Evolutionary conservation across 371 early-diverging fungal species (phyloP).

Genomic region (Mortierella sp.): DNA sequence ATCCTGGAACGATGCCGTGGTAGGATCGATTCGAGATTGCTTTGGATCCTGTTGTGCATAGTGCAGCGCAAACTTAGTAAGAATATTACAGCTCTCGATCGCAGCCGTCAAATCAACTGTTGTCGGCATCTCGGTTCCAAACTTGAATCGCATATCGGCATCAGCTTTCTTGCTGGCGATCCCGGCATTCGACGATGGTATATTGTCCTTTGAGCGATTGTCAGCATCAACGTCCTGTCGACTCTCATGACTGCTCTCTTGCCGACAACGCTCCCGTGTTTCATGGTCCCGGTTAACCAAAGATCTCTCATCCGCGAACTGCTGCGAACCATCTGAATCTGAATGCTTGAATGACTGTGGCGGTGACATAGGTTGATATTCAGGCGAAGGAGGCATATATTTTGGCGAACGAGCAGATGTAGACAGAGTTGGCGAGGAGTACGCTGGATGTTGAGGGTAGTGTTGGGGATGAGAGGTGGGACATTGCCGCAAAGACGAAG

Average conservation of each 20-base stretch:
- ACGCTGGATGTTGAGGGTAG: neutral
- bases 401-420: neutral
- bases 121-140: slow-evolving; percentile 47
- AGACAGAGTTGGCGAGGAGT: neutral
- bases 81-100: slow-evolving; percentile 36
- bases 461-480: neutral
- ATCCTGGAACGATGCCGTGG: neutral
- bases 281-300: too few relatives aligned
- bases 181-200: neutral
- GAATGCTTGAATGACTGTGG: too few relatives aligned
- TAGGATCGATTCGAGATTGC: neutral
- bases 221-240: too few relatives aligned
- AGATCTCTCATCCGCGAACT: too few relatives aligned
- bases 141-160: slow-evolving; percentile 13
- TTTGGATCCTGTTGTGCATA: slow-evolving; percentile 17
- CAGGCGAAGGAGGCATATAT: too few relatives aligned
- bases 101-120: slow-evolving; percentile 46
- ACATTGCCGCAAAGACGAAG: neutral
- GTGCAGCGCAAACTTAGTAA: slow-evolving; percentile 50
- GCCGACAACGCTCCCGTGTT: too few relatives aligned
- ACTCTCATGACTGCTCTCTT: too few relatives aligned
- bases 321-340: too few relatives aligned
- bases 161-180: neutral
- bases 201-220: too few relatives aligned
- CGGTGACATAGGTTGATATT: too few relatives aligned